Percentiles rank a stretch among this genome's conserved stretches.
phyloP scores from a whole-genome alignment of 2,329 filamentous ascomycete species.

The Xylariaceae sp. region DNA sequence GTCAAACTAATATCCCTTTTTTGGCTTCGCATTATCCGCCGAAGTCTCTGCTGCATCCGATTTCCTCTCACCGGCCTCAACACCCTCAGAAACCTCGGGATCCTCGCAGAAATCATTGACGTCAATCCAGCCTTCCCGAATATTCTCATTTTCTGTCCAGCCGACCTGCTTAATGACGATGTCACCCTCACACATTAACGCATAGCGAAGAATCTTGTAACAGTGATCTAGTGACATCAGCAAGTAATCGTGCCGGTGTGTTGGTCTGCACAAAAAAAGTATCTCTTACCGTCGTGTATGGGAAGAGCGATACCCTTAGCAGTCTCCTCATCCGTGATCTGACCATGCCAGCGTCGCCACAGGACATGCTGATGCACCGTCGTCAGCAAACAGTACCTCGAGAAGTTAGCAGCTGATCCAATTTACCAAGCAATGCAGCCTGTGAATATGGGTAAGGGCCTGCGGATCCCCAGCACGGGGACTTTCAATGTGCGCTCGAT shows the following conservation, averaged over 20 bases:
- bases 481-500: constrained; percentile 1
- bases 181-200: not conserved
- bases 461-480: not conserved
- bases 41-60: not conserved
- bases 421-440: constrained; percentile 1
- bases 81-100: not conserved
- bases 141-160: not conserved
- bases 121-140: constrained; percentile 1
- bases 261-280: no score
- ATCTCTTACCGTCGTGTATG: not conserved
- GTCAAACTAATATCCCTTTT: no score
- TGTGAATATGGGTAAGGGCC: not conserved
- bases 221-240: not conserved
- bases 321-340: not conserved
- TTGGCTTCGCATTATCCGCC: no score
- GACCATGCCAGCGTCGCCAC: not conserved
- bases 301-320: not conserved
- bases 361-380: not conserved
- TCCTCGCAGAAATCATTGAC: not conserved
- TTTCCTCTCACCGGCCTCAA: not conserved
- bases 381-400: no score
- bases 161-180: constrained; percentile 1
- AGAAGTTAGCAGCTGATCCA: no score
- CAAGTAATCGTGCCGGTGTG: no score
- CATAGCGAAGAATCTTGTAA: not conserved